These are phyloP conservation scores for Picochlorum sp. DNA, from an alignment of 139 green algal genomes.

Conservation along the genomic window DNA sequence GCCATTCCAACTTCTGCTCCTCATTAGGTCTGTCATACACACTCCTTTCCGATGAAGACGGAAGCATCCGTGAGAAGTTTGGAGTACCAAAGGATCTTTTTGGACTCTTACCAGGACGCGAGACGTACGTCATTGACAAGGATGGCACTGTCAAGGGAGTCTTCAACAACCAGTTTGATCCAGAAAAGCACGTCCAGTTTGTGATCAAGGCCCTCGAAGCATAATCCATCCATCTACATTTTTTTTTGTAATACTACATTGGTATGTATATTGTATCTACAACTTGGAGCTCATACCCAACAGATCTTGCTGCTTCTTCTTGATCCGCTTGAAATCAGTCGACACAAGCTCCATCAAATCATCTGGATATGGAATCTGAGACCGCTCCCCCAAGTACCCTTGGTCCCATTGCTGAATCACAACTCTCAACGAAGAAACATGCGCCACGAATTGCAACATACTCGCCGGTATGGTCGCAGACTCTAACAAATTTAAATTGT, in stretches of 20 bases:
- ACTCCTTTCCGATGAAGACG: conserved; percentile 8
- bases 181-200: conserved; percentile 6
- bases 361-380: conserved; percentile 65
- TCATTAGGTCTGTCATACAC: conserved; percentile 7
- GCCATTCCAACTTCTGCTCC: conserved; percentile 9
- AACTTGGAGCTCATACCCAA: conserved; percentile 32
- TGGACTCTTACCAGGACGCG: conserved; percentile 6
- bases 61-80: background rate
- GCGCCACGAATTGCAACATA: conserved; percentile 75
- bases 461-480: conserved; percentile 45
- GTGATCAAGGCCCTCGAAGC: conserved; percentile 3
- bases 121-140: conserved; percentile 6
- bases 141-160: conserved; percentile 1
- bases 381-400: conserved; percentile 41
- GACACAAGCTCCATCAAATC: conserved; percentile 37
- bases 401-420: conserved; percentile 43
- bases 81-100: conserved; percentile 12
- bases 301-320: conserved; percentile 48
- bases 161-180: conserved; percentile 9
- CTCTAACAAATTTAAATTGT: conserved; percentile 61
- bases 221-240: no score
- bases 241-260: no score
- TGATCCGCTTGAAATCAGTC: conserved; percentile 52
- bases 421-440: conserved; percentile 63
- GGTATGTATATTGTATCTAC: no score